phyloP scores from a whole-genome alignment of 352 stramenopile genomes.

The Phytophthora sp. region DNA sequence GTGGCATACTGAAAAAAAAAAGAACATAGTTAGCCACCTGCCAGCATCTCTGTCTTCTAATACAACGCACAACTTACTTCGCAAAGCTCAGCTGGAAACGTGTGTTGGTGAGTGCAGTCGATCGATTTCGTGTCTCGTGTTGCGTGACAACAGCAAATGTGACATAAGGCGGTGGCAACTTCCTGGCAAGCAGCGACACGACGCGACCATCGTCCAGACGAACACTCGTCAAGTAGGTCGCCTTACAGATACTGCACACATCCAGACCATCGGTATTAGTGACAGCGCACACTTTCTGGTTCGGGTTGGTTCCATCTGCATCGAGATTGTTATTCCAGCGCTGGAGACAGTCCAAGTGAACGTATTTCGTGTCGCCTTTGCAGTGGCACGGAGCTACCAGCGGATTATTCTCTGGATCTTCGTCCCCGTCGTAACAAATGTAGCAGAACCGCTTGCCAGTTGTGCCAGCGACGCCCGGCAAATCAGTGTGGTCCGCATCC shows the following conservation, averaged over 20 bases:
- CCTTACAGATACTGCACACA: conserved; percentile 92
- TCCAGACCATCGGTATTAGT: conserved; percentile 90
- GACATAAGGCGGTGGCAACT: conserved; percentile 88
- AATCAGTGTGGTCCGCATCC: conserved; percentile 21
- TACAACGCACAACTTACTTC: conserved; percentile 55
- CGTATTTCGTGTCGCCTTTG: conserved; percentile 93
- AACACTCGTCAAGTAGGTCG: conserved; percentile 91
- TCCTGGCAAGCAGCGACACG: conserved; percentile 88
- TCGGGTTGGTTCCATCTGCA: conserved; percentile 74
- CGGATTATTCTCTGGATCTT: conserved; percentile 85
- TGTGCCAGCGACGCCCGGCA: conserved; percentile 49
- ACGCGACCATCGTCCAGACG: conserved; percentile 85
- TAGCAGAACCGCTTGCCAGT: conserved; percentile 86
- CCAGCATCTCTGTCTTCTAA: background rate
- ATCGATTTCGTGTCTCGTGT: conserved; percentile 85
- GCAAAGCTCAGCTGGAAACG: conserved; percentile 93
- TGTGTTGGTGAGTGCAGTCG: conserved; percentile 89
- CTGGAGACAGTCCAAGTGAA: conserved; percentile 92
- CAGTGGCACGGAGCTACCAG: conserved; percentile 91
- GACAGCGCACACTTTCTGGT: conserved; percentile 90
- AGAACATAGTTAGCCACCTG: conserved; percentile 13
- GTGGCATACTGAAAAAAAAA: conserved; percentile 49
- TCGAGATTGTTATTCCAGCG: conserved; percentile 93
- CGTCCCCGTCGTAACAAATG: conserved; percentile 93
- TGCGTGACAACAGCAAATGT: conserved; percentile 92